Conservation (phyloP, 805 yeast genomes). For the Yamadazyma tumulicola region DNA sequence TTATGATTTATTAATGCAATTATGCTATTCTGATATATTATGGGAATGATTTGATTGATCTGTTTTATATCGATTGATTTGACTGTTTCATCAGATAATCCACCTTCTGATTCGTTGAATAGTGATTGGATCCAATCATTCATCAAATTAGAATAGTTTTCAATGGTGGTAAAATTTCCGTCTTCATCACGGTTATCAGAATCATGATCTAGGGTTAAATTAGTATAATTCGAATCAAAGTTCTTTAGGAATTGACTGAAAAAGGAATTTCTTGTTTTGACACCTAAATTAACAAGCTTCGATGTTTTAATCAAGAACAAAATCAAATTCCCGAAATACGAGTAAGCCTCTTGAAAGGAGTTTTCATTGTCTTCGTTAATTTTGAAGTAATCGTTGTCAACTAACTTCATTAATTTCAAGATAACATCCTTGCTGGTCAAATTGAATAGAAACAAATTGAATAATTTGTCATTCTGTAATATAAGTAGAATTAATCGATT, state of each 20-base stretch:
- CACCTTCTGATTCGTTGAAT: slow-evolving; percentile 62
- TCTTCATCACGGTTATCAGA: slow-evolving; percentile 19
- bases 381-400: slow-evolving; percentile 42
- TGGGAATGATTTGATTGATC: slow-evolving; percentile 65
- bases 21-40: slow-evolving; percentile 69
- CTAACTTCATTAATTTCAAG: slow-evolving; percentile 44
- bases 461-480: slow-evolving; percentile 36
- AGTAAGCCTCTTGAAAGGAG: slow-evolving; percentile 61
- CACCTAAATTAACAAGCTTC: slow-evolving; percentile 22
- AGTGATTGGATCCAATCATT: slow-evolving; percentile 77
- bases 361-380: slow-evolving; percentile 50
- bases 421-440: slow-evolving; percentile 40
- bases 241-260: slow-evolving; percentile 31
- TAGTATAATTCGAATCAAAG: slow-evolving; percentile 27
- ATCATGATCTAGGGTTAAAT: slow-evolving; percentile 24
- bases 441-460: slow-evolving; percentile 39
- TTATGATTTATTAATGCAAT: slow-evolving; percentile 53
- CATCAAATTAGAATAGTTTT: slow-evolving; percentile 31
- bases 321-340: slow-evolving; percentile 64
- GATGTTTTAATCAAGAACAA: slow-evolving; percentile 18
- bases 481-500: slow-evolving; percentile 51
- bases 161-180: slow-evolving; percentile 24
- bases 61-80: slow-evolving; percentile 64
- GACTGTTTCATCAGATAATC: slow-evolving; percentile 81
- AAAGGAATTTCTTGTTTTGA: slow-evolving; percentile 27